Evolutionary conservation across 305 asterid species (phyloP).

Genomic region (Fraxinus velutina): DNA sequence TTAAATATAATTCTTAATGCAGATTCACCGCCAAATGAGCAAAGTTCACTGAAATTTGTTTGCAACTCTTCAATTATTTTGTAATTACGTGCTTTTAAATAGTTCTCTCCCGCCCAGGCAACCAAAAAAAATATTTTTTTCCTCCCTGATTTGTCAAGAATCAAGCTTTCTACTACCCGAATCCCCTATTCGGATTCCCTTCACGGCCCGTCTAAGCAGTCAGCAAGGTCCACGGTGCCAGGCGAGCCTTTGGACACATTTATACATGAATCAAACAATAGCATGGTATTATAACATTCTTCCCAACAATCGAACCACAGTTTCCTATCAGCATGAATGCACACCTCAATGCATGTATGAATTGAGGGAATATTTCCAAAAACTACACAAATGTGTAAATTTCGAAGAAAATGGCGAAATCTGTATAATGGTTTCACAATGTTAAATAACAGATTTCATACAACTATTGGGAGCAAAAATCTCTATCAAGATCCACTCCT

Average conservation of each 20-base stretch:
- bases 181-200: neutral
- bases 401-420: neutral
- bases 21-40: neutral
- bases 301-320: neutral
- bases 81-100: neutral
- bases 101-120: neutral
- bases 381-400: neutral
- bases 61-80: neutral
- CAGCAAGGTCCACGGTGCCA: neutral
- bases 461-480: neutral
- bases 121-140: neutral
- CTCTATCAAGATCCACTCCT: neutral
- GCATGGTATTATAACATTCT: neutral
- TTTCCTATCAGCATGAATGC: neutral
- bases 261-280: neutral
- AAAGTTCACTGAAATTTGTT: neutral
- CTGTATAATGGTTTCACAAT: neutral
- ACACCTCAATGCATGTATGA: neutral
- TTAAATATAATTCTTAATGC: conserved; percentile 14
- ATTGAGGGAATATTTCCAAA: neutral
- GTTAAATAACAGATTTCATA: neutral
- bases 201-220: neutral
- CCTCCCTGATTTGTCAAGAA: neutral
- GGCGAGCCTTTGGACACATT: neutral
- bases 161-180: neutral